Base-by-base conservation (phyloP, 2,329 filamentous ascomycete species). In the Trichoderma sp. region DNA sequence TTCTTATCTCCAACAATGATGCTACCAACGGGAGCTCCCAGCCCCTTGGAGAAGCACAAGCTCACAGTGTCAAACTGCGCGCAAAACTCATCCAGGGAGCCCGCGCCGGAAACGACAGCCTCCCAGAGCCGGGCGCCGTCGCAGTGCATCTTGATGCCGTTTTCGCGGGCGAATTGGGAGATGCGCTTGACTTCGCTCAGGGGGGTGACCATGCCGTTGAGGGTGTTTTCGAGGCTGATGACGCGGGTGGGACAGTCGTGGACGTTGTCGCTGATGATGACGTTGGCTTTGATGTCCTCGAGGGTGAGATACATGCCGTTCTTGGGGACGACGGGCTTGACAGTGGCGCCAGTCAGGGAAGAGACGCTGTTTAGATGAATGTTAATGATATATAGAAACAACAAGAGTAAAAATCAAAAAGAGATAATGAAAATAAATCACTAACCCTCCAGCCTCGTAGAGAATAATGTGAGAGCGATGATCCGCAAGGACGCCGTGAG, bases 101-200 rank as follows among this genome's bases (percentile, higher is more conserved):
- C 92, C 0, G 90, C 90, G 1, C 90, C 91, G 0, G 92, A 87
- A 3, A 87, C 91, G 1, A 92, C 91, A 14, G 92, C 93, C 79
- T 97, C 92, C 93, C 93, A 97, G 15, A 97, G 82, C 12, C 93
- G 85, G 4, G 93, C 93, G 15, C 93, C 93, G 77, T 97, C 93
- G 74, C 93, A 84, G 80, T 97, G 93, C 77, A 95, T 84, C 73
- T 88, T 87, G 73, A 96, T 90, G 26, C 83, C 85, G 74, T 93
- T 76, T 78, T 85, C 73, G 79, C 85, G 86, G 0, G 91, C 93
- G 85, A 92, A 97, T 1, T 84, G 84, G 0, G 89, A 86, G 77
- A 97, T 97, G 57, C 87, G 85, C 72, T 84, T 85, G 11, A 90
- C 87, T 80, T 97, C 94, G 1, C 83, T 81, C 1, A 97, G 85